Conservation (phyloP, 768 basidiomycete species). For the Floccularia luteovirens region DNA sequence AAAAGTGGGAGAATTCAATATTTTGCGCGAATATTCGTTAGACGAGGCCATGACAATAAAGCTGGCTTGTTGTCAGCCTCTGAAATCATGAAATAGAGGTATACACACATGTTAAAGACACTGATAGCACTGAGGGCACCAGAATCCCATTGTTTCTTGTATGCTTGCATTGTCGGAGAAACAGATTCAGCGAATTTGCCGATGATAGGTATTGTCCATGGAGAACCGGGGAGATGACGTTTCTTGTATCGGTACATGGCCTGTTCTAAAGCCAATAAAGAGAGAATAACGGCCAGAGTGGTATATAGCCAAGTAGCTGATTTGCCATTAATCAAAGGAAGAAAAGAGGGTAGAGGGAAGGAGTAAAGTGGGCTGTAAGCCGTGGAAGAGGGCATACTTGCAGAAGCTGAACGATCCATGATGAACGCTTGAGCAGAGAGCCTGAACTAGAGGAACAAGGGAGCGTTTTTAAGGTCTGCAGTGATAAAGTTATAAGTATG, state of each 20-base stretch:
- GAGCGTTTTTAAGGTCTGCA: too few relatives aligned
- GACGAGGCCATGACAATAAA: constrained; percentile 98
- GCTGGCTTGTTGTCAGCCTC: constrained; percentile 31
- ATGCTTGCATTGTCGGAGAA: constrained; percentile 85
- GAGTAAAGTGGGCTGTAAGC: constrained; percentile 29
- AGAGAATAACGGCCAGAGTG: constrained; percentile 55
- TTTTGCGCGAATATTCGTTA: constrained; percentile 90
- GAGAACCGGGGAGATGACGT: constrained; percentile 74
- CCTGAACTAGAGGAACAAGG: background rate
- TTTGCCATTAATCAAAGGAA: constrained; percentile 23
- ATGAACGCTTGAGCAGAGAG: constrained; percentile 22
- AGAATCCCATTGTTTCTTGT: constrained; percentile 88
- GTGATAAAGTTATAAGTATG: constrained; percentile 1
- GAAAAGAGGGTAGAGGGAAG: constrained; percentile 40
- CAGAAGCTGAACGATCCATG: constrained; percentile 29
- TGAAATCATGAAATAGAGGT: background rate
- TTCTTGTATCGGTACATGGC: constrained; percentile 87
- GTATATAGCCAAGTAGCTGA: constrained; percentile 57
- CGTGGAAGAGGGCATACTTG: constrained; percentile 37
- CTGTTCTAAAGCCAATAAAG: constrained; percentile 84
- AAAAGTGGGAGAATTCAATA: constrained; percentile 87
- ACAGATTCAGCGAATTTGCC: constrained; percentile 93
- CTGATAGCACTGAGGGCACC: constrained; percentile 85
- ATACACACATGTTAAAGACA: constrained; percentile 92
- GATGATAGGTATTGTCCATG: constrained; percentile 96